These are phyloP conservation scores for Rhododendron henanense DNA, from an alignment of 148 eudicot genomes.

Conservation along the genomic window DNA sequence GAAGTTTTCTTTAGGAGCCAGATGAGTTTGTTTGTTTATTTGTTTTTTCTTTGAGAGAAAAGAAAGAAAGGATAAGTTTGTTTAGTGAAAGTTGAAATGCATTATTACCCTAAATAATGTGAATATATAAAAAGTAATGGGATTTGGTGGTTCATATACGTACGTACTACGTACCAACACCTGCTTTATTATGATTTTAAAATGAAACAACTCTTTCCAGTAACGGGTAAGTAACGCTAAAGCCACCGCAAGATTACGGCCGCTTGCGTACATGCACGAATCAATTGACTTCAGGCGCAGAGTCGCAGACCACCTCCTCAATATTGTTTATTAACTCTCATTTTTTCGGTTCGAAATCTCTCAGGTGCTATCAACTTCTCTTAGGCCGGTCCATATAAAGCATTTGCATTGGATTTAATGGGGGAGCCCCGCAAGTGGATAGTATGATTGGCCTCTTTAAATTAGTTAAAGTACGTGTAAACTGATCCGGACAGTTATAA, in stretches of 20 bases:
- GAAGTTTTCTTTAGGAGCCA: background rate
- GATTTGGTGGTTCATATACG: background rate
- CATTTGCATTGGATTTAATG: too few species aligned
- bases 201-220: background rate
- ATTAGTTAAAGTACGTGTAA: too few species aligned
- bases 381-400: fast-evolving
- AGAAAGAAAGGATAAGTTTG: background rate
- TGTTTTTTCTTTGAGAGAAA: too few species aligned
- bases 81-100: background rate
- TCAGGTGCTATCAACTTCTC: too few species aligned
- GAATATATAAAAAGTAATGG: background rate
- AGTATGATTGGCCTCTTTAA: too few species aligned
- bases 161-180: background rate
- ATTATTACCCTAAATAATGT: background rate
- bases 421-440: fast-evolving
- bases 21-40: background rate
- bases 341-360: background rate
- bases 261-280: background rate
- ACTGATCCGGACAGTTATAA: background rate
- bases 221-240: background rate
- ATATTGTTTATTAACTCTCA: background rate
- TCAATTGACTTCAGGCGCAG: background rate
- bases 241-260: background rate
- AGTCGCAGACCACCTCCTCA: background rate
- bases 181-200: background rate